Evolutionary conservation across 371 early-diverging fungal genomes (phyloP), one percentile per base, ranked within the genome.

Genomic region (Saksenaea oblongispora): DNA sequence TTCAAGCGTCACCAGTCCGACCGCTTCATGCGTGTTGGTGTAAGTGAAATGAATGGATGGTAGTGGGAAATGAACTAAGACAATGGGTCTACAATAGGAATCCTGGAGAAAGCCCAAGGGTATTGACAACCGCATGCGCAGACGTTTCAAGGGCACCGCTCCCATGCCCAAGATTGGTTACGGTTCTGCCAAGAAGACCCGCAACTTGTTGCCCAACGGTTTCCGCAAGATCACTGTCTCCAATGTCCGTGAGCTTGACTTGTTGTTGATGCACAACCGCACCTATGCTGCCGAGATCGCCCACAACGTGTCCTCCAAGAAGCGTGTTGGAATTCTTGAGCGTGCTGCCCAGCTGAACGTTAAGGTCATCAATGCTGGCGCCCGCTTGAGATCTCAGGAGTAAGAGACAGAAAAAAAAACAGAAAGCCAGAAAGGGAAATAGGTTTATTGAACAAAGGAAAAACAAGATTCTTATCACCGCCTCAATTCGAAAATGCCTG

Each of bases 31-130:
- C 87, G 91, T 74, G 92, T 98, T 73, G 89, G 89, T 83, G 95
- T 93, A 89, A 74, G 80, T 83, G 22, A 54, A n/a, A 13, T 14
- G 22, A 39, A 22, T 36, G n/a, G 5, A 36, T 47, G 22, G 24
- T 54, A 28, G 14, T 51, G 22, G 17, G 17, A 44, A 58, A 22
- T 34, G 10, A 56, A 7, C 7, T 24, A 56, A 36, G 27, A 28
- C 8, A 5, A 31, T 17, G 22, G 26, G 13, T 59, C 10, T 61
- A 47, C 61, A 76, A 56, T 85, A 94, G 92, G 88, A 89, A 74
- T 93, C 97, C 71, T 99, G 99, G 99, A 93, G 99, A 87, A 97
- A 96, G 87, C 99, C 99, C 83, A 95, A 93, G 89, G 99, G 99
- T 97, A 99, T 99, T 84, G 99, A 99, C 83, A 96, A 94, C 91